Evolutionary conservation across 352 stramenopile genomes (phyloP).

Genomic region (Globisporangium iwayamae): DNA sequence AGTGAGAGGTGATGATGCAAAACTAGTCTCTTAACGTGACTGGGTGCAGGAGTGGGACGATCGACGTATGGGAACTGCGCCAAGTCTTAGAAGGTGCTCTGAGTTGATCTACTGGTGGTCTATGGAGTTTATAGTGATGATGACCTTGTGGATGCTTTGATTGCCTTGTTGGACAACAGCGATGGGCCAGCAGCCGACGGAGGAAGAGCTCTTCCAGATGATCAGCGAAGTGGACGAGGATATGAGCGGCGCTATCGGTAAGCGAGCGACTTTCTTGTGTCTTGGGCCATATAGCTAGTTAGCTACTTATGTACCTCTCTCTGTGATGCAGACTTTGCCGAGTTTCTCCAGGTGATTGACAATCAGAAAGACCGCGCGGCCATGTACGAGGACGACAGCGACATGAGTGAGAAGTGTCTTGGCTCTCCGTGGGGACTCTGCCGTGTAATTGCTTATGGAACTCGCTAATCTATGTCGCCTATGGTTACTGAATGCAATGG

Average conservation of each 20-base stretch:
- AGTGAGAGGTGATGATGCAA: background rate
- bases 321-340: constrained; percentile 88
- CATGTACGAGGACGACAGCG: constrained; percentile 95
- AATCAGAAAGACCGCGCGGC: constrained; percentile 95
- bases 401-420: constrained; percentile 85
- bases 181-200: constrained; percentile 97
- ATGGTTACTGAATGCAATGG: background rate
- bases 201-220: constrained; percentile 98
- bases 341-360: constrained; percentile 98
- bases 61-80: constrained; percentile 93
- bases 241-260: constrained; percentile 94
- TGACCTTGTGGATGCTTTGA: background rate
- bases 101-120: background rate
- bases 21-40: background rate
- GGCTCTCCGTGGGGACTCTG: too few relatives aligned
- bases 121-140: background rate
- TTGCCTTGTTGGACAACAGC: constrained; percentile 27
- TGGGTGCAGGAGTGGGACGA: constrained; percentile 82
- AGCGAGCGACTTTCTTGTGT: background rate
- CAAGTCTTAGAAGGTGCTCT: constrained; percentile 90
- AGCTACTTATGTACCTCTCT: background rate
- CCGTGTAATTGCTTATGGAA: too few relatives aligned
- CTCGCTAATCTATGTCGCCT: background rate
- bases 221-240: constrained; percentile 89
- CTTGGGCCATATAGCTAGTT: background rate